Base-by-base conservation (phyloP, 345 rosid species). In the Cardamine occulta region DNA sequence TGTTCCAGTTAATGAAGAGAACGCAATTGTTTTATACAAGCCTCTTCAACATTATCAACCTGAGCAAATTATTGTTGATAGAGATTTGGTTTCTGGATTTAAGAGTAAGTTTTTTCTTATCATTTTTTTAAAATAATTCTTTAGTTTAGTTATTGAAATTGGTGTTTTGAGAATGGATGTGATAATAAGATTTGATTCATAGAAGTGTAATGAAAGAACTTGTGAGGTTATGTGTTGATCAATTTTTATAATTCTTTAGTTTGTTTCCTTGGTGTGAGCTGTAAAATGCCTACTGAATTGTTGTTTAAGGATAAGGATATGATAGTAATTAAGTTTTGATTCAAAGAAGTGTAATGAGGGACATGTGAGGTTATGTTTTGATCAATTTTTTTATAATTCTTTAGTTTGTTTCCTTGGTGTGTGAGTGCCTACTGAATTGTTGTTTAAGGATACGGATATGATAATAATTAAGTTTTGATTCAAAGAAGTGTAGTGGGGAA, bases 1-100 rank as follows among this genome's bases (percentile, higher is more conserved):
- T 32, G 28, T 17, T 31, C 62, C 82, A 6, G 82, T 28, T 3
- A 89, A 86, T 52, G 81, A 77, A 42, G 96, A 91, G 81, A 88
- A 82, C 69, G 91, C 97, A 8, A 76, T 89, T 48, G 96, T 92
- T 51, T 71, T 89, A 1, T 92, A 76, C 66, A 82, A 81, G 73
- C 88, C 93, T 26, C 62, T 6, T 54, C 70, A 56, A 13, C 35
- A 4, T n/a, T 74, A 54, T 12, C 70, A 81, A 14, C 80, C 80
- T 39, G 60, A 15, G 0, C 69, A 81, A 2, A 55, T 87, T 1
- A 75, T 83, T 54, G 70, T 86, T 11, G 84, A 82, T 76, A 51
- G 86, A 29, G 31, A 82, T 29, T 53, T 86, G 23, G 48, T 92
- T 59, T 84, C 88, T 3, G 83, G 81, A 48, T 81, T 89, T 26